phyloP scores from a whole-genome alignment of 2,329 filamentous ascomycete species.

The Cryphonectria nitschkei region DNA sequence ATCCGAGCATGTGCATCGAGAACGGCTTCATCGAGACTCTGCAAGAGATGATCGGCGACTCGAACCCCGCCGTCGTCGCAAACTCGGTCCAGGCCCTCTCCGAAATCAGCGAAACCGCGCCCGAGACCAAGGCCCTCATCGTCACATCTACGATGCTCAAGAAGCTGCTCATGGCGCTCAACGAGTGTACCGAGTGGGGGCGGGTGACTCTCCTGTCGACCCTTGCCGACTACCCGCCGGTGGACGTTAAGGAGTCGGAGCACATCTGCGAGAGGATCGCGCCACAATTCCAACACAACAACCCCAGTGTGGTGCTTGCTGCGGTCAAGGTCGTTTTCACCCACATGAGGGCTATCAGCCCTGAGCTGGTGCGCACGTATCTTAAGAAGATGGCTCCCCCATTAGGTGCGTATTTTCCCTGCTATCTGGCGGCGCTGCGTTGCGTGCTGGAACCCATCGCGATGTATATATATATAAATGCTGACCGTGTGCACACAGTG shows the following conservation, averaged over 20 bases:
- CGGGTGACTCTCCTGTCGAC: constrained; percentile 91
- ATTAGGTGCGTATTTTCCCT: constrained; percentile 63
- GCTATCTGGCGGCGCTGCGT: neutral
- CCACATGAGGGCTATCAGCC: constrained; percentile 85
- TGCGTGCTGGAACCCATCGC: constrained; percentile 4
- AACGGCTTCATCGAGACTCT: constrained; percentile 94
- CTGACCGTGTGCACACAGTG: constrained; percentile 54
- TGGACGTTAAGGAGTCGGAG: constrained; percentile 93
- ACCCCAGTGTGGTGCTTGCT: constrained; percentile 94
- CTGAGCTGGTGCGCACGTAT: constrained; percentile 81
- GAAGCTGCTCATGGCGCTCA: constrained; percentile 94
- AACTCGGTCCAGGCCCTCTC: constrained; percentile 94
- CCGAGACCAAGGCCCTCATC: constrained; percentile 84
- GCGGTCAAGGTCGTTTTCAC: constrained; percentile 97
- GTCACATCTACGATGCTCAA: constrained; percentile 84
- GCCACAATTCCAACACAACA: constrained; percentile 98
- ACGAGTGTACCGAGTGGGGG: constrained; percentile 99
- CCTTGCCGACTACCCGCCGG: constrained; percentile 82
- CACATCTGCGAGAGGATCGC: constrained; percentile 97
- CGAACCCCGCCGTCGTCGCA: constrained; percentile 98
- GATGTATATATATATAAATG: neutral
- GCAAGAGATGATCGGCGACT: constrained; percentile 94
- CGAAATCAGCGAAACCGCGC: constrained; percentile 87
- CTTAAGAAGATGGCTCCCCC: constrained; percentile 99
- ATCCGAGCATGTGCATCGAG: constrained; percentile 88